A percentile compares a stretch with the other conserved stretches of the same genome.
Evolutionary conservation across 2,329 filamentous ascomycete species (phyloP).

Genomic region (Colletotrichum spinosum): DNA sequence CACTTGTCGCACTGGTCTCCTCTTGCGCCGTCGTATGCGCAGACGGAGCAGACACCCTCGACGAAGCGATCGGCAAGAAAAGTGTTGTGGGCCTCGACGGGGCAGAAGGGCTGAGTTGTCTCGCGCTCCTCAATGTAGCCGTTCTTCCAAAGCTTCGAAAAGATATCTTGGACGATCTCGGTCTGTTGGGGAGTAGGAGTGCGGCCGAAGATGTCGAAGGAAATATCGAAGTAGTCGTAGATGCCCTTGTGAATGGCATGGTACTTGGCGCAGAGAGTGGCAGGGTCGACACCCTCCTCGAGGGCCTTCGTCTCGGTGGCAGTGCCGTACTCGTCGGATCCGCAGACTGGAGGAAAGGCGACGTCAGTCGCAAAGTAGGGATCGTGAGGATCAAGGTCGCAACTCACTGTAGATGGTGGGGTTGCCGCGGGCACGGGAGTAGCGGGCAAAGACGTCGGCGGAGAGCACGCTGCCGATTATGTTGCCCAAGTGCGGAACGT

Average conservation of each 20-base stretch:
- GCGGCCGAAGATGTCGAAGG: constrained; percentile 93
- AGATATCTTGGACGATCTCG: constrained; percentile 92
- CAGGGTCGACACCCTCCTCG: constrained; percentile 84
- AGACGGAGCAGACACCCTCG: constrained; percentile 82
- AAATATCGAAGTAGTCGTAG: constrained; percentile 96
- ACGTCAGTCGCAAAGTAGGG: no score
- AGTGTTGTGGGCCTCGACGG: constrained; percentile 72
- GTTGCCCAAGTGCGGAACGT: constrained; percentile 87
- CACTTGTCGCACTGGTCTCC: constrained; percentile 78
- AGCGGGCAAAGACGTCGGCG: constrained; percentile 87
- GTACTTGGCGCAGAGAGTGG: constrained; percentile 92
- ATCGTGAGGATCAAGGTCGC: background rate
- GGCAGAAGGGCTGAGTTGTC: constrained; percentile 90
- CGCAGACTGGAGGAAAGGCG: constrained; percentile 50
- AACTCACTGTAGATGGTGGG: constrained; percentile 76
- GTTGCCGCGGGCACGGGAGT: constrained; percentile 82
- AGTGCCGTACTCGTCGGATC: constrained; percentile 88
- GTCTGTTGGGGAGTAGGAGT: constrained; percentile 92
- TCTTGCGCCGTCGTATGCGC: constrained; percentile 76
- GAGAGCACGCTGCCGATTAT: constrained; percentile 88
- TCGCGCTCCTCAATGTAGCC: constrained; percentile 88
- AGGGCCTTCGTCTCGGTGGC: constrained; percentile 96
- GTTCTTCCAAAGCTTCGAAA: constrained; percentile 87
- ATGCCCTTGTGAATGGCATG: constrained; percentile 89
- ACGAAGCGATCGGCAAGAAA: constrained; percentile 91